A percentile compares a stretch with the other conserved stretches of the same genome.
phyloP scores from a whole-genome alignment of 2,329 filamentous ascomycete genomes.

The Cladophialophora carrionii region DNA sequence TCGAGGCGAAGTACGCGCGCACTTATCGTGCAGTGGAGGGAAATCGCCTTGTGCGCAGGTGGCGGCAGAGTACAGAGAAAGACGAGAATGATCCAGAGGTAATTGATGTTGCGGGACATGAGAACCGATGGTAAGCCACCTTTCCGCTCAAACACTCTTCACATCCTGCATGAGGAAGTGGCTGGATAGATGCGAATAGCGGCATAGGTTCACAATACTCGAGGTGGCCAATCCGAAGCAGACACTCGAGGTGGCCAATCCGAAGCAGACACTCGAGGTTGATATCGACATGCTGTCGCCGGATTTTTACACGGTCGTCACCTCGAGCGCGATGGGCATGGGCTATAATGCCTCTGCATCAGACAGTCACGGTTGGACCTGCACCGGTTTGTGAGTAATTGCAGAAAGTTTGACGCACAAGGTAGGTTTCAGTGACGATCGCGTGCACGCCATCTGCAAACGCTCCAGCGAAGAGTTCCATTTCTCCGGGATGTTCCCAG shows the following conservation, averaged over 20 bases:
- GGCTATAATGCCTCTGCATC: slow-evolving; percentile 40
- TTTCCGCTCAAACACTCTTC: background rate
- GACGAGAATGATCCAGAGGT: slow-evolving; percentile 34
- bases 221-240: slow-evolving; percentile 39
- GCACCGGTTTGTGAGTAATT: background rate
- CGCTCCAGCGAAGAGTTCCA: slow-evolving; percentile 38
- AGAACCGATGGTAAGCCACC: slow-evolving; percentile 15
- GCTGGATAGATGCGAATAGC: background rate
- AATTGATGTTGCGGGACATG: slow-evolving; percentile 27
- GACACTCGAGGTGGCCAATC: slow-evolving; percentile 38
- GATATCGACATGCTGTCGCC: slow-evolving; percentile 42
- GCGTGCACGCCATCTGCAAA: slow-evolving; percentile 38
- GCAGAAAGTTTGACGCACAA: background rate
- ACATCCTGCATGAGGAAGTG: background rate
- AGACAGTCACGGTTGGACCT: slow-evolving; percentile 35
- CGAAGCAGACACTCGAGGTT: slow-evolving; percentile 39
- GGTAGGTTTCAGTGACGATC: slow-evolving; percentile 34
- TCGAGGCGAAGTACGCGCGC: slow-evolving; percentile 39
- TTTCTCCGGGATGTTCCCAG: slow-evolving; percentile 20
- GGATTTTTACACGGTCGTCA: slow-evolving; percentile 42
- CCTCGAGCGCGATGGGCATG: slow-evolving; percentile 40
- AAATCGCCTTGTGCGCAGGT: slow-evolving; percentile 41
- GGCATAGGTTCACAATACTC: slow-evolving; percentile 39
- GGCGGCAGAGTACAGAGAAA: slow-evolving; percentile 31
- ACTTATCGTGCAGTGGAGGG: slow-evolving; percentile 39